A percentile compares a stretch with the other conserved stretches of the same genome.
Evolutionary conservation across 2,329 filamentous ascomycete species (phyloP).

Genomic region (Purpureocillium takamizusanense): DNA sequence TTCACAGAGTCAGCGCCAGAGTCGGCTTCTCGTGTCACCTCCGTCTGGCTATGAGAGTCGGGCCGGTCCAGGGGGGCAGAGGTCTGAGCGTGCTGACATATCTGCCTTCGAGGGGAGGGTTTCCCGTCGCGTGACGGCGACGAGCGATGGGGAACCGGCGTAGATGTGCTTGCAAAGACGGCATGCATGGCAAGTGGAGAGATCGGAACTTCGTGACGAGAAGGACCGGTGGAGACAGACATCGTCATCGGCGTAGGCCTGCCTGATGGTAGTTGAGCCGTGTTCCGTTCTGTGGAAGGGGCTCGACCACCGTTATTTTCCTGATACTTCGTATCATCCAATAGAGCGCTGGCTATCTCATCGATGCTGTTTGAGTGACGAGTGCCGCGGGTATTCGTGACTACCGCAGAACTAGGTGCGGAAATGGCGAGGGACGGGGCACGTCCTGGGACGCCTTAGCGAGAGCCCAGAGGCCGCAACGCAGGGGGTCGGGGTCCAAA

Average conservation of each 20-base stretch:
- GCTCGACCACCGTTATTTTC: background rate
- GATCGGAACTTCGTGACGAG: background rate
- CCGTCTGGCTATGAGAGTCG: background rate
- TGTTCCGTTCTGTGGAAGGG: background rate
- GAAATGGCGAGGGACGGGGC: too few relatives aligned
- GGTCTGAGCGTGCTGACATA: background rate
- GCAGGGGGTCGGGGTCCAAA: too few relatives aligned
- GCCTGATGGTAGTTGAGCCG: background rate
- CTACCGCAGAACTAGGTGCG: too few relatives aligned
- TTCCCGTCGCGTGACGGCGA: background rate
- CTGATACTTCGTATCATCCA: conserved; percentile 13
- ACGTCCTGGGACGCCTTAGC: too few relatives aligned
- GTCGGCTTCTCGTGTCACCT: background rate
- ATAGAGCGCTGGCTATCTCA: conserved; percentile 19
- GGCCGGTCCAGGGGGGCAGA: too few relatives aligned
- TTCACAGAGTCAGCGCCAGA: background rate
- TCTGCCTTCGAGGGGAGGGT: background rate
- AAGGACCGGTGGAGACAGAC: background rate
- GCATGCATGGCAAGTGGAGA: conserved; percentile 8
- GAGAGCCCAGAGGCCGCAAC: too few relatives aligned
- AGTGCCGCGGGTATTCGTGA: conserved; percentile 1
- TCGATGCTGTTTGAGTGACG: conserved; percentile 10
- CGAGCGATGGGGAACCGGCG: too few relatives aligned
- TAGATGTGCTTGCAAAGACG: background rate
- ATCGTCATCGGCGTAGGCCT: background rate